Base-by-base conservation (phyloP, 805 yeast genomes). In the Yamadazyma akitaensis region DNA sequence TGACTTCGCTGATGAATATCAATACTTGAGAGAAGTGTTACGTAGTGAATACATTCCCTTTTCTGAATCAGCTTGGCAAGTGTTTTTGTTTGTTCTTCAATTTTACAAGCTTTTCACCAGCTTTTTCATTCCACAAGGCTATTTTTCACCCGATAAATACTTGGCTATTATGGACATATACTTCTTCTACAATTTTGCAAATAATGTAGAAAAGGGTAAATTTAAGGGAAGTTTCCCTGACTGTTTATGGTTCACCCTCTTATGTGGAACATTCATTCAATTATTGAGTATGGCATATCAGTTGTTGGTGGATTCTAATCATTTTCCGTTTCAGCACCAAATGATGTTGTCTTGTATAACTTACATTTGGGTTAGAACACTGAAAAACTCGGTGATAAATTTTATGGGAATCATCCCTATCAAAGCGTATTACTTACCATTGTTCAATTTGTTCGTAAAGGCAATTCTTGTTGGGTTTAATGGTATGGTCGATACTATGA, bases 361-460 rank as follows among this genome's bases (percentile, higher is more conserved):
- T 3, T 80, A 73, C 56, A 73, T 82, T 19, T 83, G 88, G 87
- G 76, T 84, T 24, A 65, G 85, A 36, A 70, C 74, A 16, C 77
- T 73, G 59, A 75, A 80, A 59, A 73, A 79, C 58, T 69, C 76
- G 26, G 68, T 72, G 24, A 77, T 81, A 36, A 75, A 76, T 57
- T 80, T 81, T 55, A 70, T 80, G 57, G 73, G 74, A 5, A 51
- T 76, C 56, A 56, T 79, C 63, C 76, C 85, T 50, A 65, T 79
- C 56, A 67, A 77, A 62, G 80, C 85, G 43, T 72, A 83, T 55
- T 68, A 82, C 54, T 61, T 79, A 54, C 80, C 87, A 50, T 53
- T 70, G 14, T 68, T 67, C 53, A 64, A 65, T 47, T 46, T 68
- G 42, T 59, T 60, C 6, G 46, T 65, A 43, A 63, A 63, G 41